These are phyloP conservation scores for Didymella keratinophila DNA, from an alignment of 2,329 filamentous ascomycete species.

Conservation along the genomic window DNA sequence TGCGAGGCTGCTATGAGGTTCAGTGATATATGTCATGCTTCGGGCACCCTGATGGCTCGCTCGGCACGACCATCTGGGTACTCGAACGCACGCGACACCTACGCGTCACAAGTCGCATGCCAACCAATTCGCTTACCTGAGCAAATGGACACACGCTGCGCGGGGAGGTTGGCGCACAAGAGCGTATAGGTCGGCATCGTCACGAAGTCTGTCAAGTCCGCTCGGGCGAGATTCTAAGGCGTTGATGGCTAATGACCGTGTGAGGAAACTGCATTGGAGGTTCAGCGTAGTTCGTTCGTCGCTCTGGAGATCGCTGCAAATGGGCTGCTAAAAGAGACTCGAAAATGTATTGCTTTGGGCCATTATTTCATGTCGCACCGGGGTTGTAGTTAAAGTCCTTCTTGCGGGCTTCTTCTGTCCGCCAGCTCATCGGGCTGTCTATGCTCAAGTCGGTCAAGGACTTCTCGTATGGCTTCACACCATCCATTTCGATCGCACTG, in stretches of 20 bases:
- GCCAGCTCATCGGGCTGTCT: conserved; percentile 25
- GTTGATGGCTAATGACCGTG: conserved; percentile 2
- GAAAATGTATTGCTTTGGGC: conserved; percentile 19
- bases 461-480: conserved; percentile 24
- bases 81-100: conserved; percentile 19
- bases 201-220: conserved; percentile 1
- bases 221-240: conserved; percentile 1
- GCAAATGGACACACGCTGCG: not conserved
- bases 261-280: conserved; percentile 13
- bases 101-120: not conserved
- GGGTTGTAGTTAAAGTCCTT: conserved; percentile 24
- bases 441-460: conserved; percentile 19
- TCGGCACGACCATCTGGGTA: conserved; percentile 34
- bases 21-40: conserved; percentile 9
- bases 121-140: not conserved
- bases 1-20: conserved; percentile 1
- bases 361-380: conserved; percentile 16
- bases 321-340: conserved; percentile 10
- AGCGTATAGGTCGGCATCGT: not conserved
- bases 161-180: not conserved
- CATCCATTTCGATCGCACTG: conserved; percentile 38
- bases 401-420: conserved; percentile 22
- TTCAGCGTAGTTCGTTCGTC: conserved; percentile 11
- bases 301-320: conserved; percentile 18
- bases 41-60: conserved; percentile 36